Evolutionary conservation across 768 basidiomycete genomes (phyloP).

Genomic region (Strobilomyces dryophilus): DNA sequence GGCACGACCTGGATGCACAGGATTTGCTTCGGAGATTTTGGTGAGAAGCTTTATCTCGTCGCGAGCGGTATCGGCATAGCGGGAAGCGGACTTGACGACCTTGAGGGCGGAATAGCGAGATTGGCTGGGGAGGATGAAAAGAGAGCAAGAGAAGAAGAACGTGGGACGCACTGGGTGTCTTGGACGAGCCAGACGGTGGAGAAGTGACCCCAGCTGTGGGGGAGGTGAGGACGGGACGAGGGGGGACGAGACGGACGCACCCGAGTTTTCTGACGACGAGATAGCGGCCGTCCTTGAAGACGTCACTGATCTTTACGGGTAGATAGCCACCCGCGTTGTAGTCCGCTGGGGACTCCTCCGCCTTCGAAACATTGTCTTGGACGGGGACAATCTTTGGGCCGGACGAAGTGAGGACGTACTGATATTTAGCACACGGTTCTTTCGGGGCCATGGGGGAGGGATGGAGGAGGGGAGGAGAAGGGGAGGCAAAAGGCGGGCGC

Average conservation of each 20-base stretch:
- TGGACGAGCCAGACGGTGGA: slow-evolving; percentile 92
- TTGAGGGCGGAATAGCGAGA: slow-evolving; percentile 86
- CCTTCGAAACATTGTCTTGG: slow-evolving; percentile 60
- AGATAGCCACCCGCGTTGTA: slow-evolving; percentile 83
- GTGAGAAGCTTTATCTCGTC: slow-evolving; percentile 94
- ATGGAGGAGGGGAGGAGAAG: background rate
- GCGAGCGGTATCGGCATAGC: slow-evolving; percentile 94
- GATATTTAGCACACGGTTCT: slow-evolving; percentile 64
- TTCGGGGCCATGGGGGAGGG: slow-evolving; percentile 54
- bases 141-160: slow-evolving; percentile 1
- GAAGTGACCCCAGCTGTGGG: slow-evolving; percentile 85
- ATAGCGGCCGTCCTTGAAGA: slow-evolving; percentile 84
- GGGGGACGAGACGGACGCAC: slow-evolving; percentile 33
- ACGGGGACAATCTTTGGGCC: slow-evolving; percentile 71
- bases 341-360: slow-evolving; percentile 81
- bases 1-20: slow-evolving; percentile 70
- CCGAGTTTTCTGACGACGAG: slow-evolving; percentile 87
- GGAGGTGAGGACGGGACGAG: slow-evolving; percentile 5
- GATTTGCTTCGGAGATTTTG: slow-evolving; percentile 66
- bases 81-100: slow-evolving; percentile 90
- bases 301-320: slow-evolving; percentile 74
- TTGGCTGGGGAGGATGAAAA: slow-evolving; percentile 41
- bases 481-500: background rate
- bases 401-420: slow-evolving; percentile 66
- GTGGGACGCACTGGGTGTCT: slow-evolving; percentile 59